A percentile compares a stretch with the other conserved stretches of the same genome.
These are phyloP conservation scores for Tympanopsis confertula DNA, from an alignment of 2,329 filamentous ascomycete genomes.

Conservation along the genomic window DNA sequence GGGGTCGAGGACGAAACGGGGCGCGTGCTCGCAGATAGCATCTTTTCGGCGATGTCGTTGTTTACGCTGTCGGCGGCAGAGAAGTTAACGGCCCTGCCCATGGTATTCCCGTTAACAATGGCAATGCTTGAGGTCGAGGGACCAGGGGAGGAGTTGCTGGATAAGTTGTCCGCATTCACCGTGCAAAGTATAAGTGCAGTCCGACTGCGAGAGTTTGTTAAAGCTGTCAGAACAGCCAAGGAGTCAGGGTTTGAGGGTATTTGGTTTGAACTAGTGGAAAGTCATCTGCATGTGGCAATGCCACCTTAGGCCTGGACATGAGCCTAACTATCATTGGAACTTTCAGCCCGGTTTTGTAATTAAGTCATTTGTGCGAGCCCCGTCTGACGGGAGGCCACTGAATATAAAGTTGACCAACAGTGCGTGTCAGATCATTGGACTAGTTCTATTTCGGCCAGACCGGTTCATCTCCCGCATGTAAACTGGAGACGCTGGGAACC, in stretches of 20 bases:
- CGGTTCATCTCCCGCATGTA: no score
- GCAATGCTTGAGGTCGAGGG: conserved; percentile 2
- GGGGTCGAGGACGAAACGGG: conserved; percentile 11
- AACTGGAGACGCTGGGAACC: no score
- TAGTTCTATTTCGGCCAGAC: no score
- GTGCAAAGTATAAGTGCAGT: conserved; percentile 2
- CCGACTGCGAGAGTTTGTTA: conserved; percentile 2
- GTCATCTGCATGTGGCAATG: conserved; percentile 5
- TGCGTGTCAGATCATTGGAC: no score
- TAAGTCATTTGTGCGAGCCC: no score
- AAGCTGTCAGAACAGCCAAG: background rate
- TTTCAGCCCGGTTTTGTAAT: no score
- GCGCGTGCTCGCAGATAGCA: conserved; percentile 2
- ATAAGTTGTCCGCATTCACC: conserved; percentile 2
- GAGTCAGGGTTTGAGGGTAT: conserved; percentile 3
- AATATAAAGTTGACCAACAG: no score
- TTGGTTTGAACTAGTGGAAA: conserved; percentile 5
- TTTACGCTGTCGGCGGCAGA: conserved; percentile 2
- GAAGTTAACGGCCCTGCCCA: no score
- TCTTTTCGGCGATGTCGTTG: conserved; percentile 2
- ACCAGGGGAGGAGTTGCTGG: background rate
- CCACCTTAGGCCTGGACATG: no score
- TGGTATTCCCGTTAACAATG: conserved; percentile 4
- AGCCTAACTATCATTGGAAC: no score
- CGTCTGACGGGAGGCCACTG: no score